Evolutionary conservation across 2,329 filamentous ascomycete species (phyloP).

Genomic region (Paecilomyces fulvus): DNA sequence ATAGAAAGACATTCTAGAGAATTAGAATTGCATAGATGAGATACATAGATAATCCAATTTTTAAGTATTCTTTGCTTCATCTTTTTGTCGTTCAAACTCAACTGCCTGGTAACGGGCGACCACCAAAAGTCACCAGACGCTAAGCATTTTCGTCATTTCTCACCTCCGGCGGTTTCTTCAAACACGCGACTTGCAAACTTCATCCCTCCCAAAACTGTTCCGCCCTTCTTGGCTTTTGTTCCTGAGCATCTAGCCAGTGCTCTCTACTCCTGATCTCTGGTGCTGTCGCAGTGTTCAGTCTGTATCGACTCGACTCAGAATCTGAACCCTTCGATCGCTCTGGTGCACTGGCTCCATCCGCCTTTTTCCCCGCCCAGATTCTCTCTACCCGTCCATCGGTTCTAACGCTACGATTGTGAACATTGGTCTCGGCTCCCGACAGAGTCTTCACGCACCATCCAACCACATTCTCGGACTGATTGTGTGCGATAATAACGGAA

Average conservation of each 20-base stretch:
- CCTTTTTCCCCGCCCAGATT: neutral
- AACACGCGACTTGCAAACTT: constrained; percentile 8
- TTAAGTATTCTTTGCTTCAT: neutral
- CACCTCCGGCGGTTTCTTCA: constrained; percentile 1
- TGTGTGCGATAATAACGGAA: neutral
- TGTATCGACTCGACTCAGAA: neutral
- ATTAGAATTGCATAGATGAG: too few relatives aligned
- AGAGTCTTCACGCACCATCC: constrained; percentile 1
- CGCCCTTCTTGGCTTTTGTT: neutral
- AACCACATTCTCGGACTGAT: constrained; percentile 3
- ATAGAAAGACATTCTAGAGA: too few relatives aligned
- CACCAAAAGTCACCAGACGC: constrained; percentile 5
- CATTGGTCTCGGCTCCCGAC: neutral
- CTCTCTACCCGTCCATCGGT: neutral
- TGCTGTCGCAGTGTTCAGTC: neutral
- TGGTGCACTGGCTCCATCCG: neutral
- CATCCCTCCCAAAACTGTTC: neutral
- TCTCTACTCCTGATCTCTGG: constrained; percentile 1
- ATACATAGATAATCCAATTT: too few relatives aligned
- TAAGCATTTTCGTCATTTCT: constrained; percentile 18
- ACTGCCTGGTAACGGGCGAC: neutral
- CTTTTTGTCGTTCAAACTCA: neutral
- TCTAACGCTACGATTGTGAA: neutral
- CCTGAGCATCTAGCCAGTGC: neutral
- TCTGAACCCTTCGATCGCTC: neutral